Conservation (phyloP, 768 basidiomycete species). For the Kwoniella shandongensis region DNA sequence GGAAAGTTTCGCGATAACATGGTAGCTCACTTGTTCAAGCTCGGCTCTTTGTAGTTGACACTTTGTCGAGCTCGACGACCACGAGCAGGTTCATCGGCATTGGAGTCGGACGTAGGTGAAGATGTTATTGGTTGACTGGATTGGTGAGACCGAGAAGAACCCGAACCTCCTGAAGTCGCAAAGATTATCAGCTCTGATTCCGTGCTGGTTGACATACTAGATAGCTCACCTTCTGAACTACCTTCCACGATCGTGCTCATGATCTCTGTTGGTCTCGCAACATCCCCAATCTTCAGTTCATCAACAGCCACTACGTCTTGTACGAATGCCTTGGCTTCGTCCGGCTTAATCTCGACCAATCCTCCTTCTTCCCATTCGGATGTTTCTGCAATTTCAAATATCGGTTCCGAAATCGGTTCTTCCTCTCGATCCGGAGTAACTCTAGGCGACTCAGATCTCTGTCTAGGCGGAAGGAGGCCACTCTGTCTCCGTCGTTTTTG, state of each 20-base stretch:
- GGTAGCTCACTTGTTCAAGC: conserved; percentile 42
- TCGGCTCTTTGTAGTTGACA: conserved; percentile 52
- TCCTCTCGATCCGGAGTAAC: not conserved
- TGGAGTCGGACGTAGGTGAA: not conserved
- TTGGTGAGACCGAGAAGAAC: conserved; percentile 4
- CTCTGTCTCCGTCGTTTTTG: conserved; percentile 21
- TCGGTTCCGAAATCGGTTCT: not conserved
- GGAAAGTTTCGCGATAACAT: not conserved
- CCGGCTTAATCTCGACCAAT: conserved; percentile 9
- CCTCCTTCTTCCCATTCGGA: conserved; percentile 23
- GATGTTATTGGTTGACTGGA: no score
- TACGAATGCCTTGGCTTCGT: conserved; percentile 1
- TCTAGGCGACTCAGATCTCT: conserved; percentile 3
- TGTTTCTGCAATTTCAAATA: conserved; percentile 1
- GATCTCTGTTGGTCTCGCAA: not conserved
- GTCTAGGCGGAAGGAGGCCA: conserved; percentile 10
- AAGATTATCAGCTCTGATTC: no score
- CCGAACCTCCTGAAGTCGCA: not conserved
- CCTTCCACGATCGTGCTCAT: conserved; percentile 13
- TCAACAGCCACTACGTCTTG: not conserved
- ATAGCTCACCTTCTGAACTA: conserved; percentile 10
- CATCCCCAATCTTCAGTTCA: conserved; percentile 7
- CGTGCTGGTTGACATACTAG: no score
- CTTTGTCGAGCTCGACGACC: conserved; percentile 37
- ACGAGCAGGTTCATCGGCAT: conserved; percentile 14